Conservation (phyloP, 202 grass and related monocot genomes). For the Zoysia matrella region DNA sequence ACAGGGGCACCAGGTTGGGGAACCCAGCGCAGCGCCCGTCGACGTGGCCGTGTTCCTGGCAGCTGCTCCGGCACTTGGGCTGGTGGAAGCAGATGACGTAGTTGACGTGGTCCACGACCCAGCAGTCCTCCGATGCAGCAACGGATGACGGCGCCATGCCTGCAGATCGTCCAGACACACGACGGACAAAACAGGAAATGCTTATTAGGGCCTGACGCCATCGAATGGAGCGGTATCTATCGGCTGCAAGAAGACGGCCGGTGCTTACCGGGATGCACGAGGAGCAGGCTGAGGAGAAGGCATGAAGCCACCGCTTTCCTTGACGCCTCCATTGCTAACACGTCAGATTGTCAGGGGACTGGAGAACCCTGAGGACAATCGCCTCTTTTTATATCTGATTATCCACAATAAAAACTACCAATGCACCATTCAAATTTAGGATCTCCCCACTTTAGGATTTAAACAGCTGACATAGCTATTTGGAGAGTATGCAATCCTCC, state of each 20-base stretch:
- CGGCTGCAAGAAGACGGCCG: background rate
- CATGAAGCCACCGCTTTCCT: conserved; percentile 6
- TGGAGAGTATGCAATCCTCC: background rate
- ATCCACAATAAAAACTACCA: too few species aligned
- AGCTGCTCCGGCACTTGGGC: conserved; percentile 16
- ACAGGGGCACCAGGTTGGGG: conserved; percentile 23
- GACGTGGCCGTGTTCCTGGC: background rate
- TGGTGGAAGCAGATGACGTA: conserved; percentile 17
- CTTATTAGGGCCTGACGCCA: background rate
- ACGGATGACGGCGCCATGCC: background rate
- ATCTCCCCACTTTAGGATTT: background rate
- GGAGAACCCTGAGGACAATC: background rate
- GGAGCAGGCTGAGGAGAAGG: conserved; percentile 17
- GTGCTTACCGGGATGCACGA: conserved; percentile 8
- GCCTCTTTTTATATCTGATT: background rate
- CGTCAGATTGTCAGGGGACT: background rate
- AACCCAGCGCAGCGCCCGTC: conserved; percentile 11
- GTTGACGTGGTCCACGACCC: background rate
- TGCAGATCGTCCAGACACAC: background rate
- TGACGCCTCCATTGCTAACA: conserved; percentile 1
- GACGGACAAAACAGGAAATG: background rate
- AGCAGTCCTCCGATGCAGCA: background rate
- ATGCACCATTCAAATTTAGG: background rate
- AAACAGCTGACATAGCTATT: background rate
- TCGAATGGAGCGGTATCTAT: background rate